Conservation (phyloP, 345 rosid species). For the Erucastrum elatum region DNA sequence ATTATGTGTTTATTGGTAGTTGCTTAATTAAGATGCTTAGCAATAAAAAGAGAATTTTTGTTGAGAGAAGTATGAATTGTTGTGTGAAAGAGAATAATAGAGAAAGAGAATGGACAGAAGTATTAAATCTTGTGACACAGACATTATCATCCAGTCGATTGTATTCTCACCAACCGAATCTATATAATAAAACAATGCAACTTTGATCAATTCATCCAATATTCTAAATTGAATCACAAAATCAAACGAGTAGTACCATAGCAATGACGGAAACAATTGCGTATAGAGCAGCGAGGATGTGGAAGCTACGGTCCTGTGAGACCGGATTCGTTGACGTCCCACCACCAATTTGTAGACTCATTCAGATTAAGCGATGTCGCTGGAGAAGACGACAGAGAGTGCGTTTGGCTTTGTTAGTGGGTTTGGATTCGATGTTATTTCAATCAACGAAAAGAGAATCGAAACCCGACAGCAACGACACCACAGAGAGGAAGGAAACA, state of each 20-base stretch:
- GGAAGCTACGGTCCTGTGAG: conserved; percentile 57
- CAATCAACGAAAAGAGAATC: conserved; percentile 17
- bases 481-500: too few species aligned
- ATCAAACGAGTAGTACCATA: conserved; percentile 29
- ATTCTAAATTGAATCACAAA: too few species aligned
- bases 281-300: conserved; percentile 47
- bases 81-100: too few species aligned
- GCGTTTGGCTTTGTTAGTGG: too few species aligned
- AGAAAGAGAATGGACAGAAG: too few species aligned
- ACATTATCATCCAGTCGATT: conserved; percentile 22
- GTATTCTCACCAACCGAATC: conserved; percentile 80
- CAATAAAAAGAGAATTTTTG: too few species aligned
- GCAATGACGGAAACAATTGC: conserved; percentile 59
- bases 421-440: background rate
- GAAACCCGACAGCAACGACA: background rate
- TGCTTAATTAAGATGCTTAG: too few species aligned
- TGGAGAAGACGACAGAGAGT: conserved; percentile 12
- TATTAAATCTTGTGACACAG: too few species aligned
- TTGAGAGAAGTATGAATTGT: too few species aligned
- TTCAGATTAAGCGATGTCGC: conserved; percentile 21
- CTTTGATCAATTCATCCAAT: too few species aligned
- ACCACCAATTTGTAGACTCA: conserved; percentile 51
- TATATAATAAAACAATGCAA: conserved; percentile 11
- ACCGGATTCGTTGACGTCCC: conserved; percentile 51
- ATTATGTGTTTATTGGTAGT: too few species aligned